Conservation (phyloP, 129 eudicot genomes). For the Tagetes erecta region DNA sequence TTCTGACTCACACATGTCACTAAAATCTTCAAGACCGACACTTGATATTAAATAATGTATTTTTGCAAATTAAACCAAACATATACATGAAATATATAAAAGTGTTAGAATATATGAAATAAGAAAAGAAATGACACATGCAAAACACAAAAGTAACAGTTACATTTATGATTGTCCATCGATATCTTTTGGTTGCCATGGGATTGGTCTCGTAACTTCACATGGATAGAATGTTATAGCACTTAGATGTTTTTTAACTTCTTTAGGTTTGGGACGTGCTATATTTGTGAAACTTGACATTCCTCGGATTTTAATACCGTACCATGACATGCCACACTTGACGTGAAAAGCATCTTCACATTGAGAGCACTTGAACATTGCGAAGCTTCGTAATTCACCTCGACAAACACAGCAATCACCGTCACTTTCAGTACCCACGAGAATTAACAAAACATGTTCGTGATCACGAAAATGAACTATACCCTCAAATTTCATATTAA, state of each 20-base stretch:
- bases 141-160: no score
- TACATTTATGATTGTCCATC: background rate
- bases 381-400: no score
- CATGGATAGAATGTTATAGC: background rate
- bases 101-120: no score
- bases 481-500: slow-evolving; percentile 14
- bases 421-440: background rate
- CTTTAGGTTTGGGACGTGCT: background rate
- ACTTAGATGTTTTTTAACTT: background rate
- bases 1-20: no score
- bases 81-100: no score
- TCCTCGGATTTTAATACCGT: background rate
- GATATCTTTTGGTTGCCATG: background rate
- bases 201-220: slow-evolving; percentile 8
- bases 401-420: background rate
- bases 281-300: no score
- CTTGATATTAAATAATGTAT: no score
- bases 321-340: background rate
- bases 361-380: slow-evolving; percentile 8
- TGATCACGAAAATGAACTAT: background rate
- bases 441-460: background rate
- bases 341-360: slow-evolving; percentile 13
- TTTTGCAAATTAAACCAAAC: no score
- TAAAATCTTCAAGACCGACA: no score
- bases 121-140: no score